Conservation (phyloP, 1,284 basidiomycete genomes). For the Entoloma clypeatum region DNA sequence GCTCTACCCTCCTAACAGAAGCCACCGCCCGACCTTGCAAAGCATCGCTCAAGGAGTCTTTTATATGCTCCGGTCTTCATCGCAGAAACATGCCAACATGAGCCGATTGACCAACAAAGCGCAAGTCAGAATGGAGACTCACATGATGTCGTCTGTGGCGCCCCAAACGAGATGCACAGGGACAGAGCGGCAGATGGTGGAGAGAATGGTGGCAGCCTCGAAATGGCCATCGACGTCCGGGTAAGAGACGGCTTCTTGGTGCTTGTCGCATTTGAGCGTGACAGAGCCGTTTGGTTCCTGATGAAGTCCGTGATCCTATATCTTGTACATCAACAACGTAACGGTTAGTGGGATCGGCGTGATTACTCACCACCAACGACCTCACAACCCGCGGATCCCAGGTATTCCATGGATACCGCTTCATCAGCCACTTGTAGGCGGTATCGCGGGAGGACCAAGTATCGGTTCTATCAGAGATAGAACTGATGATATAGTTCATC, state of each 20-base stretch:
- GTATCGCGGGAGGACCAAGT: conserved; percentile 33
- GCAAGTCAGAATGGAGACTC: conserved; percentile 15
- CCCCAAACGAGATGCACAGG: conserved; percentile 43
- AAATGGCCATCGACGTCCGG: conserved; percentile 39
- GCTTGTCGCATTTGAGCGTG: conserved; percentile 37
- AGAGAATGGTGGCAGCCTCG: conserved; percentile 31
- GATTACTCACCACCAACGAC: conserved; percentile 29
- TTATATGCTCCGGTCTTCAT: conserved; percentile 35
- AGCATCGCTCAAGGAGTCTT: conserved; percentile 36
- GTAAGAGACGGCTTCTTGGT: conserved; percentile 40
- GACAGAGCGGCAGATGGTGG: conserved; percentile 27
- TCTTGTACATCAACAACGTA: background rate
- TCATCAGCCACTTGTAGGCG: conserved; percentile 35
- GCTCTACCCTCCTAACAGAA: conserved; percentile 37
- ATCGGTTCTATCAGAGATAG: conserved; percentile 34
- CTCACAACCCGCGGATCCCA: conserved; percentile 37
- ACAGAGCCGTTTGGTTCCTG: conserved; percentile 28
- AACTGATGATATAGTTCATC: conserved; percentile 34
- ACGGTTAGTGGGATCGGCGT: background rate
- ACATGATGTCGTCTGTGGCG: conserved; percentile 34
- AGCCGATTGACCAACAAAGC: background rate
- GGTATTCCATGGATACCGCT: conserved; percentile 35
- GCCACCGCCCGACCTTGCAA: conserved; percentile 33
- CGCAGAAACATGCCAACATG: background rate
- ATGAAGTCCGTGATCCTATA: conserved; percentile 30